Evolutionary conservation across 2,329 filamentous ascomycete species (phyloP), one percentile per base, ranked within the genome.

Genomic region (Neofusicoccum parvum): DNA sequence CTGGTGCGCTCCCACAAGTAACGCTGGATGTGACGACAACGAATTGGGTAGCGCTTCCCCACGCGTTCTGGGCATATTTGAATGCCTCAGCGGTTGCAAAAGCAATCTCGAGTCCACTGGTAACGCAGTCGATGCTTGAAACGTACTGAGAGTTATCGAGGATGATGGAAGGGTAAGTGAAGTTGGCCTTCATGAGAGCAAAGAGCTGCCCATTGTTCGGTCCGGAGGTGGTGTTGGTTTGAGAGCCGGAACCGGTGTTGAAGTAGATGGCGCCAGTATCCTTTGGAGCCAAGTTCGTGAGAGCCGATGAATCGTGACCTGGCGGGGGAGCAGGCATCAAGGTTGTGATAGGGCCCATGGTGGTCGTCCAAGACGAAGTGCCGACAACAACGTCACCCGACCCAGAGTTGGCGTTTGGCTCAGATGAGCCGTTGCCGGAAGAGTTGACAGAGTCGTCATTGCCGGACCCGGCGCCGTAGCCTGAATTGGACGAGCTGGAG

Each of bases 61-160:
- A 59, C 23, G 54, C 54, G 46, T 45, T 12, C 15, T 59, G 54
- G 20, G 54, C 54, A 20, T 46, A 36, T 36, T 32, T 43, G 54
- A 59, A 46, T 7, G 54, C 39, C 23, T 59, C 41, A 12, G 41
- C 41, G 15, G 23, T 46, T 6, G 39, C 6, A 23, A 59, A 59
- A 17, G 41, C 27, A 36, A 59, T 14, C 23, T 59, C 12, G 6
- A 59, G 54, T 27, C 54, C 54, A 4, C 27, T 41, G 7, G 54
- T 15, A 17, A 46, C 14, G 4, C 41, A 43, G n/a, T 9, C 14
- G n/a, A 45, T 45, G 12, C 27, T 59, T 2, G 41, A 46, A 15
- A 59, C 36, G n/a, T 59, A 59, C 27, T 43, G 39, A 34, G 54
- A 59, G 54, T 59, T 46, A 14, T 59, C 54, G 12, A 59, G 54